These are phyloP conservation scores for Mimosa bimucronata DNA, from an alignment of 306 rosid genomes.

Conservation along the genomic window DNA sequence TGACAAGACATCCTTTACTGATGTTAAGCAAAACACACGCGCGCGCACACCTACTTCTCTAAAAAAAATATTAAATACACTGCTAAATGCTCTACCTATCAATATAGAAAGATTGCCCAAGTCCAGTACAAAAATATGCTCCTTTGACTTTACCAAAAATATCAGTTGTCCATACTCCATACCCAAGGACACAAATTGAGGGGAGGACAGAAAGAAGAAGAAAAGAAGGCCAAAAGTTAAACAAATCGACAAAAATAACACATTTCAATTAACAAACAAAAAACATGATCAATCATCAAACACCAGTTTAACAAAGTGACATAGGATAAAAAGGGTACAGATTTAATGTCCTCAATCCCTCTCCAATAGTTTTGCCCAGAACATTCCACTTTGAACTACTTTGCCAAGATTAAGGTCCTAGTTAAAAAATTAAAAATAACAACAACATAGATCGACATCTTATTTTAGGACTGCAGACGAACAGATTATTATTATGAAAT, in stretches of 20 bases:
- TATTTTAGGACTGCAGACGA: not conserved
- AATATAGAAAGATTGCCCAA: not conserved
- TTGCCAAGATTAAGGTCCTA: not conserved
- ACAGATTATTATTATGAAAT: not conserved
- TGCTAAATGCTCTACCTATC: not conserved
- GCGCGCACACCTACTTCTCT: not conserved
- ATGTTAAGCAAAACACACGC: not conserved
- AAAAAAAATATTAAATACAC: not conserved
- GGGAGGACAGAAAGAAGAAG: not conserved
- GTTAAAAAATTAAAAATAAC: not conserved
- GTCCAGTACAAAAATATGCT: not conserved
- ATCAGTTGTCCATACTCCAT: not conserved
- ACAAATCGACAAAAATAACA: not conserved
- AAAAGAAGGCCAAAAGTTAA: not conserved
- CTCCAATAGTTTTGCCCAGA: not conserved
- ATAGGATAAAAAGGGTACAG: not conserved
- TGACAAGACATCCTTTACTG: not conserved
- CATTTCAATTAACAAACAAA: not conserved
- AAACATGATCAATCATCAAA: not conserved
- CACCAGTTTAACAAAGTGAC: not conserved
- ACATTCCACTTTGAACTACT: not conserved
- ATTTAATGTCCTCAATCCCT: not conserved
- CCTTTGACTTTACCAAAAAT: not conserved
- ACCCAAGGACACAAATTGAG: not conserved
- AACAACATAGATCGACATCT: not conserved